Evolutionary conservation across 1,284 basidiomycete species (phyloP), one percentile per base, ranked within the genome.

Genomic region (Vanrija pseudolonga): DNA sequence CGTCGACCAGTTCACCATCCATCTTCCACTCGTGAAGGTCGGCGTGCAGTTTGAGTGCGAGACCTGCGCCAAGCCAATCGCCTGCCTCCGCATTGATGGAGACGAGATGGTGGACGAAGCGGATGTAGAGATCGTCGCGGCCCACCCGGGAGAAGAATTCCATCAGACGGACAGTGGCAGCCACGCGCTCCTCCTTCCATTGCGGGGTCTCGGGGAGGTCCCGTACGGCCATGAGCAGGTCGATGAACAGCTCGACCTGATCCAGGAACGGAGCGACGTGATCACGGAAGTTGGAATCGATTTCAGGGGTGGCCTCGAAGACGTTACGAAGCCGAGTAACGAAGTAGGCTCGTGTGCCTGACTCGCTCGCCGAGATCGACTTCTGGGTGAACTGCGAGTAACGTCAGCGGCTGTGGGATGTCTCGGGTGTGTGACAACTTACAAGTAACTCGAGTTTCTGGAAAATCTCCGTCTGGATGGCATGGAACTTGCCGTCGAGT

Each of bases 401-500:
- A 22, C 6, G 28, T 59, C 15, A 54, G 47, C 49, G 14, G 32
- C 32, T 12, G 9, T 32, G 9, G 5, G 4, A 14, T 32, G 9
- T 32, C 32, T 2, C 6, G 20, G 26, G 28, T 6, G 14, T 2
- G 22, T 6, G 22, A 47, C 22, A 47, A 61, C 68, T 57, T 26
- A 72, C 71, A 45, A 74, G 74, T n/a, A 85, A 85, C 71, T 98
- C 94, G 40, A 98, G 80, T 64, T 91, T 89, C 68, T 86, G 93
- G 64, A 98, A 90, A n/a, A 98, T 82, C 74, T 96, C 93, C 62
- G 89, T 88, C 73, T 97, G 90, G 63, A 98, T 93, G 44, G 83
- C 83, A 59, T 88, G 85, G 66, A 92, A 91, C 70, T 89, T 85
- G 20, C 84, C 85, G 14, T 85, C 84, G 56, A 86, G 84, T 46